Base-by-base conservation (phyloP, 306 rosid species). In the Medicago arabica region DNA sequence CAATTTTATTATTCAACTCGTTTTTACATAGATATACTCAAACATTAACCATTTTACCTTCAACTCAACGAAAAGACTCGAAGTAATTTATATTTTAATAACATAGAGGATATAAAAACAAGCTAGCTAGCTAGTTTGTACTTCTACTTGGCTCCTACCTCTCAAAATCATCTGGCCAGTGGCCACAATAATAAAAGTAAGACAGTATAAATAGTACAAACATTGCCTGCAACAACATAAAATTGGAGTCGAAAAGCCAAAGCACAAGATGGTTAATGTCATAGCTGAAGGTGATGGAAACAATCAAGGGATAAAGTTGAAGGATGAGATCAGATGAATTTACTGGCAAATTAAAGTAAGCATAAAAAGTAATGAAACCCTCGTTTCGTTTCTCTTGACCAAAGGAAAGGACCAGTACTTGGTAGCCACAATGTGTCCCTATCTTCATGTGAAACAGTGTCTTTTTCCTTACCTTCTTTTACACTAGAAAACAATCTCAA, bases 361-460 rank as follows among this genome's bases (percentile, higher is more conserved):
- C 58, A 80, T 51, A 76, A 47, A 61, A 80, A 69, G 64, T 58
- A 9, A 11, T 28, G 31, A 28, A 28, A 28, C 31, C 31, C 31
- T 28, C 31, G 31, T 28, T 28, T 28, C 31, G 31, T 28, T 28
- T 28, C 15, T 23, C 38, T 58, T 58, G 64, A 58, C 63, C 38
- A 58, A 58, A 58, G 38, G 47, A 58, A 58, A 58, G 64, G 49
- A 69, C 57, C 14, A 63, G 69, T 62, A 82, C 81, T 57, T 70
- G 15, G 34, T 38, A 43, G 62, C 71, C 75, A 47, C 38, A 85
- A 69, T 54, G 15, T 83, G 82, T 86, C 85, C 75, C 78, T 80
- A 58, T 83, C 84, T 50, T 73, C 83, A 76, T 71, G 87, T 83
- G 75, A 81, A 75, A 78, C 67, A 71, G 65, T 75, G 80, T 72